Evolutionary conservation across 2,329 filamentous ascomycete species (phyloP).

Genomic region (Apiospora malaysiana): DNA sequence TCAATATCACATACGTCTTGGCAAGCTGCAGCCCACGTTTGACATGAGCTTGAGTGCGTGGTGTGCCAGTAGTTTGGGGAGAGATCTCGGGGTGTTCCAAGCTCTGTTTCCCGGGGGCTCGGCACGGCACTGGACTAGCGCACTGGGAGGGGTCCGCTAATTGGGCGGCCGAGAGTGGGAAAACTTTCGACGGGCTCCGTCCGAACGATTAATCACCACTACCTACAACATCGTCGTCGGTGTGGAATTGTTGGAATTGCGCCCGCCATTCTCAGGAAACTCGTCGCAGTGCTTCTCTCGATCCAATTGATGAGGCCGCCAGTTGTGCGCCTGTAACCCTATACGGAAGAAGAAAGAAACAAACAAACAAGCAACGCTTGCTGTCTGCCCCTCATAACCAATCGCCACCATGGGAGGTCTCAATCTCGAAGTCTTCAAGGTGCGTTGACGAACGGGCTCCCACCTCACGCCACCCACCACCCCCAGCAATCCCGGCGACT

Average conservation of each 20-base stretch:
- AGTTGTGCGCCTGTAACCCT: not conserved
- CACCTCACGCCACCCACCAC: constrained; percentile 10
- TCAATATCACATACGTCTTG: not conserved
- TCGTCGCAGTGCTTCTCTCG: not conserved
- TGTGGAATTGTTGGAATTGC: not conserved
- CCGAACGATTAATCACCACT: not conserved
- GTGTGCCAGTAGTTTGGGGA: not conserved
- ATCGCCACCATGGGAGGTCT: constrained; percentile 71
- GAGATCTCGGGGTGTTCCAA: not conserved
- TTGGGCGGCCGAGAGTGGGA: constrained; percentile 14
- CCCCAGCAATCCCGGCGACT: too few relatives aligned
- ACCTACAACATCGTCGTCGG: not conserved
- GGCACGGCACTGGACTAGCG: not conserved
- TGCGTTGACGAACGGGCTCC: constrained; percentile 41
- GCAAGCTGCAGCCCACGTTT: not conserved
- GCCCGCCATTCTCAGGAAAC: too few relatives aligned
- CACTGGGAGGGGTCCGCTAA: not conserved
- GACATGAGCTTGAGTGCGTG: not conserved
- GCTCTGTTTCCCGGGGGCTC: not conserved
- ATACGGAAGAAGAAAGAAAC: not conserved
- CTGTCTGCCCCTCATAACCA: constrained; percentile 1
- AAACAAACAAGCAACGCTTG: not conserved
- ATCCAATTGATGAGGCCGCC: not conserved
- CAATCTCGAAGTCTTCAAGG: constrained; percentile 96
- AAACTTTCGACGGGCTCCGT: not conserved